Evolutionary conservation across 257 asterid species (phyloP).

Genomic region (Plantago ovata): DNA sequence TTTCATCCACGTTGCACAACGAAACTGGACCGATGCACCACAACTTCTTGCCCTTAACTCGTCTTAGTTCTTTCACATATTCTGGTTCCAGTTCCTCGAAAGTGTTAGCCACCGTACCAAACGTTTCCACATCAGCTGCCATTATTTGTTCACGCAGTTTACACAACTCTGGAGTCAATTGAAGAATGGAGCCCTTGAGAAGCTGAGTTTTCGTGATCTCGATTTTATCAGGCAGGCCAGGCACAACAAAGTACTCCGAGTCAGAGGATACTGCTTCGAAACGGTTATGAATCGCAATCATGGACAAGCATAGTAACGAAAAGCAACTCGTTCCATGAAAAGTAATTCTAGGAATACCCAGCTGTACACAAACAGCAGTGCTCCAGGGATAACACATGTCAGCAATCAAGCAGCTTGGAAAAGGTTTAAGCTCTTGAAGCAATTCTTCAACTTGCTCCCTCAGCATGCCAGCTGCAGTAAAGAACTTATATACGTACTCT

Average conservation of each 20-base stretch:
- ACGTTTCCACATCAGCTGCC: constrained; percentile 33
- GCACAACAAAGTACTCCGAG: constrained; percentile 37
- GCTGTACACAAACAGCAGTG: constrained; percentile 23
- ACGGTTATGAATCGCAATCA: background rate
- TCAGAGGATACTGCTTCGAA: constrained; percentile 22
- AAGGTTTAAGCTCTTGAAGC: constrained; percentile 29
- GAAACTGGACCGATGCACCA: constrained; percentile 57
- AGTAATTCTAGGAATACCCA: constrained; percentile 39
- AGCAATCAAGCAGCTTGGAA: constrained; percentile 42
- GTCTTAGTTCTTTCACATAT: constrained; percentile 29
- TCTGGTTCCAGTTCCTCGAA: constrained; percentile 45
- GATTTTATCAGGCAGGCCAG: constrained; percentile 40
- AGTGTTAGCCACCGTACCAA: constrained; percentile 38
- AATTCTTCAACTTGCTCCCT: constrained; percentile 33
- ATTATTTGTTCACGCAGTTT: constrained; percentile 10
- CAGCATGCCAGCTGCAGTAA: constrained; percentile 32
- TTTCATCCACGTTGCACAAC: constrained; percentile 22
- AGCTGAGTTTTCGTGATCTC: constrained; percentile 44
- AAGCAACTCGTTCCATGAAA: constrained; percentile 44
- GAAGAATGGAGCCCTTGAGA: constrained; percentile 10
- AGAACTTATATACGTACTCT: constrained; percentile 17
- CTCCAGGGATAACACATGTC: constrained; percentile 40
- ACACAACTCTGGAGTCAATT: constrained; percentile 10
- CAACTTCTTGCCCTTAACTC: constrained; percentile 21
- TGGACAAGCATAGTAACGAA: constrained; percentile 20